Evolutionary conservation across 2,329 filamentous ascomycete genomes (phyloP), one percentile per base, ranked within the genome.

Genomic region (Xenosphaeropsis pyriputrescens): DNA sequence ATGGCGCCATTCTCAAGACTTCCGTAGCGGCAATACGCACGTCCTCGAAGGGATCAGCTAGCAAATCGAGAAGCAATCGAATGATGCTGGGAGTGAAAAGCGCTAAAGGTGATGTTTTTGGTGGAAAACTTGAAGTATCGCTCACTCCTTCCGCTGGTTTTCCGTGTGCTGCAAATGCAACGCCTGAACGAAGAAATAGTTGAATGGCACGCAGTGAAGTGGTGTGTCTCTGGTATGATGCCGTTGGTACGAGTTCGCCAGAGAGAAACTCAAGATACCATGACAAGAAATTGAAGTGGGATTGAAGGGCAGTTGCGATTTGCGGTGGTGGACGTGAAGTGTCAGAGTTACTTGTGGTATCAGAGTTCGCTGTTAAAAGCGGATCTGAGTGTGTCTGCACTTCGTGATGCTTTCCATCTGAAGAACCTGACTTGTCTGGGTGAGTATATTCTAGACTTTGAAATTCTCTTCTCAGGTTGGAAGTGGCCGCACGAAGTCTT

Each of bases 31-130:
- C 58, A 32, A 70, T 74, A 46, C 89, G 71, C 4, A 96, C 82
- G 56, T 98, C 91, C 40, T 96, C 91, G 50, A 93, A 98, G 0
- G 89, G 85, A 49, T 98, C 84, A 52, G 93, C 66, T 6, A 93
- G 59, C 16, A 94, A 70, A 54, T 94, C 85, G 12, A 88, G 62
- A 6, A 96, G 62, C 4, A 77, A 64, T 35, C 80, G 67, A 9
- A 73, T 58, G 61, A 79, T 73, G 0, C 57, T 63, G 3, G 48
- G 46, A 34, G 72, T 67, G 11, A 53, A 52, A 13, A 59, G 8
- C 12, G 22, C 22, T 26, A 11, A 26, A 26, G 22, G 12, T 26
- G 22, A 26, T 26, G 22, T 19, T 19, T 5, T 26, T 11, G 4
- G 22, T 9, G 4, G 22, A 11, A 3, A 26, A 9, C 12, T 3